A percentile compares a stretch with the other conserved stretches of the same genome.
Evolutionary conservation across 2,329 filamentous ascomycete genomes (phyloP).

Genomic region (Colletotrichum sublineola): DNA sequence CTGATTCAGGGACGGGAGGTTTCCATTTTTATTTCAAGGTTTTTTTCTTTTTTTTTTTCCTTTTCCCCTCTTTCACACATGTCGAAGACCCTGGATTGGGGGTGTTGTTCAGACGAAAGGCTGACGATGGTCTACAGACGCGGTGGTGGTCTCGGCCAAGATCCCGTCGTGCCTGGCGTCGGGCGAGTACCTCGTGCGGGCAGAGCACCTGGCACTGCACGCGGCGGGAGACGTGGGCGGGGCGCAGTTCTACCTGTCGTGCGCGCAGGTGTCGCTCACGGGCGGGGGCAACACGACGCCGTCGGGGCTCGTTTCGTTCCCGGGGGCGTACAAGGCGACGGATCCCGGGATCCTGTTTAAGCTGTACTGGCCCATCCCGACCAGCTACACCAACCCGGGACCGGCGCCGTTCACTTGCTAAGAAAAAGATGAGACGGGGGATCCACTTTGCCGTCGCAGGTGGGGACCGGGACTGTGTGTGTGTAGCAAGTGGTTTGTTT

Average conservation of each 20-base stretch:
- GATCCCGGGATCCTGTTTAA: conserved; percentile 60
- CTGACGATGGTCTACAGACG: conserved; percentile 12
- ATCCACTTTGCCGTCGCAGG: conserved; percentile 2
- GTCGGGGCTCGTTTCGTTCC: conserved; percentile 55
- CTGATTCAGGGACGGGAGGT: conserved; percentile 23
- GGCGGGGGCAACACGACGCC: conserved; percentile 56
- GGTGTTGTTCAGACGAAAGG: neutral
- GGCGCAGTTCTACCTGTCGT: conserved; percentile 62
- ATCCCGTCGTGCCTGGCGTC: conserved; percentile 34
- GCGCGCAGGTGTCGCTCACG: conserved; percentile 55
- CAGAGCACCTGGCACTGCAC: conserved; percentile 64
- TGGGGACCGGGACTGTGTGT: neutral
- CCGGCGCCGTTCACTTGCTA: conserved; percentile 42
- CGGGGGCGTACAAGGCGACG: conserved; percentile 56
- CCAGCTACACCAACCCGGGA: conserved; percentile 50
- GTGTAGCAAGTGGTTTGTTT: neutral
- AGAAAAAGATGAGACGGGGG: neutral
- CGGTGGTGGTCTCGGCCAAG: conserved; percentile 16
- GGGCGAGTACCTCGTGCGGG: conserved; percentile 63
- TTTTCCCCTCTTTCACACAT: neutral
- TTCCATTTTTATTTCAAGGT: too few relatives aligned
- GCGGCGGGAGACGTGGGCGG: conserved; percentile 55
- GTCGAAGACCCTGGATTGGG: neutral
- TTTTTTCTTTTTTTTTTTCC: neutral
- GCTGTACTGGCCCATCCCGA: conserved; percentile 58